Conservation (phyloP, 169 alveolate genomes). For the Nephromyces sp. region DNA sequence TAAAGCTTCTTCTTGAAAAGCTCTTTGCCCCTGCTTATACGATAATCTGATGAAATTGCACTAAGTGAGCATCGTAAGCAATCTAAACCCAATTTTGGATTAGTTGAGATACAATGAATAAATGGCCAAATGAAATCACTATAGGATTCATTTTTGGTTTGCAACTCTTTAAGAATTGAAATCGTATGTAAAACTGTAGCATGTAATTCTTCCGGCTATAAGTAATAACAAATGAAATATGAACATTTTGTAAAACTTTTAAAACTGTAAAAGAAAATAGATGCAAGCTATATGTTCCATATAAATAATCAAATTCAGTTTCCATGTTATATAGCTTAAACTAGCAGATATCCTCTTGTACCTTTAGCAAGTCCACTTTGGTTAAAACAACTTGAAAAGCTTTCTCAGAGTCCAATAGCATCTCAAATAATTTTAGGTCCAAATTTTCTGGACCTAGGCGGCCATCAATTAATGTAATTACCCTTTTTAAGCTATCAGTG, state of each 20-base stretch:
- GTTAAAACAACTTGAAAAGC: constrained; percentile 65
- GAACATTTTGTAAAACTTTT: no score
- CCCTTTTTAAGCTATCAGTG: constrained; percentile 46
- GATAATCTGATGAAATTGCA: not conserved
- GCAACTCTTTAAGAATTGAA: not conserved
- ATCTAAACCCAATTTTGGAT: not conserved
- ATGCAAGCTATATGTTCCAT: no score
- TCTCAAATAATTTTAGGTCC: constrained; percentile 52
- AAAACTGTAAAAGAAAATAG: no score
- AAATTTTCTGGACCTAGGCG: constrained; percentile 44
- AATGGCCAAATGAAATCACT: no score
- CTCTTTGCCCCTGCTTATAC: not conserved
- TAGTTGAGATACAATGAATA: not conserved
- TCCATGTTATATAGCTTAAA: not conserved
- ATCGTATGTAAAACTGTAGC: not conserved
- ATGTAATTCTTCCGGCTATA: not conserved
- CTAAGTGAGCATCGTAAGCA: not conserved
- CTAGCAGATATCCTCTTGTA: constrained; percentile 1
- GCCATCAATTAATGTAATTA: constrained; percentile 56
- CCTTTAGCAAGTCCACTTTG: constrained; percentile 54
- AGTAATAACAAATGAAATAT: not conserved
- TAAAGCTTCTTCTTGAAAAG: no score
- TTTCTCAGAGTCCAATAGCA: constrained; percentile 53
- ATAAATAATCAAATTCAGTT: no score
- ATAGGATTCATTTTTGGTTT: no score